Percentiles rank a stretch among this genome's conserved stretches.
Evolutionary conservation across 768 basidiomycete genomes (phyloP).

Genomic region (Coprinopsis sp.): DNA sequence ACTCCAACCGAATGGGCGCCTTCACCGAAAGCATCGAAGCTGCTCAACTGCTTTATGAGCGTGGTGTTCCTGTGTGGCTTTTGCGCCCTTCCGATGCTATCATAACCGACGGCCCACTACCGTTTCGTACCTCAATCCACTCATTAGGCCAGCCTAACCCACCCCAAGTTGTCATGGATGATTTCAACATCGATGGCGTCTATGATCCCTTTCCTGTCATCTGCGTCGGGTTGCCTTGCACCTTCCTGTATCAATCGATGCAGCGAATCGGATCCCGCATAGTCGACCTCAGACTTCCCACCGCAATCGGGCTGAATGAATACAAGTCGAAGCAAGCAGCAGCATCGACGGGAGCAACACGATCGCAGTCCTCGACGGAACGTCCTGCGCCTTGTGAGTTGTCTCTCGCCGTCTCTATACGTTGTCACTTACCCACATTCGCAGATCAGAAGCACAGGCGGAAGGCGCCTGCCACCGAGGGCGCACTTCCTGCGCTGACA

Average conservation of each 20-base stretch:
- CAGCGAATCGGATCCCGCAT: slow-evolving; percentile 1
- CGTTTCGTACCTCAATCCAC: neutral
- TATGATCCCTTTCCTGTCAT: neutral
- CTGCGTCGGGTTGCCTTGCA: neutral
- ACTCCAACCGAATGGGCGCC: neutral
- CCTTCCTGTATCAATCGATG: neutral
- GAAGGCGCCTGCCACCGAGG: too few relatives aligned
- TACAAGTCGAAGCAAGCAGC: too few relatives aligned
- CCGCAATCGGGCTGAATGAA: too few relatives aligned
- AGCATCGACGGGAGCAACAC: too few relatives aligned
- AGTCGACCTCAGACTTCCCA: too few relatives aligned
- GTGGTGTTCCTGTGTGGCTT: slow-evolving; percentile 1
- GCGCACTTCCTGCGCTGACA: too few relatives aligned
- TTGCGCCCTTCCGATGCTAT: neutral
- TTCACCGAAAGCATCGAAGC: neutral
- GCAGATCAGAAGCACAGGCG: too few relatives aligned
- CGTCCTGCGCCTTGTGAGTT: too few relatives aligned
- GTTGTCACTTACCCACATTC: too few relatives aligned
- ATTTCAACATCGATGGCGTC: neutral
- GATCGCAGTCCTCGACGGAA: too few relatives aligned
- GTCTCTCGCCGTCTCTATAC: too few relatives aligned
- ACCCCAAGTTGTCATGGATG: neutral
- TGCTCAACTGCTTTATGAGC: neutral
- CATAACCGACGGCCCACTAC: neutral
- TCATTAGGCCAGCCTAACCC: too few relatives aligned